Percentiles rank a stretch among this genome's conserved stretches.
phyloP scores from a whole-genome alignment of 768 basidiomycete species.

The Peribolospora baueri region DNA sequence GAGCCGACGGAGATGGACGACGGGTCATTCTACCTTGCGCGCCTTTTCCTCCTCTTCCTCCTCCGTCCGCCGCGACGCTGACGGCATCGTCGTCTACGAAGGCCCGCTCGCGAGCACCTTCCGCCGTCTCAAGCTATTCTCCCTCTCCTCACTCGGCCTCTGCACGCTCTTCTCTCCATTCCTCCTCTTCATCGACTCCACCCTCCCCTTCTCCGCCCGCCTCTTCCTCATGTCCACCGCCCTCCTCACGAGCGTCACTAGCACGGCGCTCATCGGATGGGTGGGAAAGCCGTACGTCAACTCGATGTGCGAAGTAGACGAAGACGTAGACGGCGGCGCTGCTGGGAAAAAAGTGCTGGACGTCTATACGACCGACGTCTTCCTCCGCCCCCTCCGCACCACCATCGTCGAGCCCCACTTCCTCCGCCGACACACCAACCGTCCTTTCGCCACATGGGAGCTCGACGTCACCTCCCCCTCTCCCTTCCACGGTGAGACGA shows the following conservation, averaged over 20 bases:
- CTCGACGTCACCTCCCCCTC: conserved; percentile 25
- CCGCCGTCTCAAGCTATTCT: conserved; percentile 56
- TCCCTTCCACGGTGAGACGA: conserved; percentile 1
- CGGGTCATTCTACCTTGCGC: too few relatives aligned
- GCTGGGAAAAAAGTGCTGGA: conserved; percentile 28
- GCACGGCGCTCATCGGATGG: conserved; percentile 47
- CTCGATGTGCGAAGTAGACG: conserved; percentile 30
- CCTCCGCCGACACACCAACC: conserved; percentile 32
- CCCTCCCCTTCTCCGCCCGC: conserved; percentile 44
- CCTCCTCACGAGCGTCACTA: conserved; percentile 43
- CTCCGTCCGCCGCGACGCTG: too few relatives aligned
- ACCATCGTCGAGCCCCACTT: conserved; percentile 53
- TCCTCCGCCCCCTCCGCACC: conserved; percentile 37
- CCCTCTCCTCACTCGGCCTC: conserved; percentile 47
- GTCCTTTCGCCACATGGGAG: conserved; percentile 62
- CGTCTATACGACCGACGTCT: conserved; percentile 41
- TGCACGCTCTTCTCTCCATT: conserved; percentile 48
- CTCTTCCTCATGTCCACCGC: conserved; percentile 43
- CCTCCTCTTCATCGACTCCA: conserved; percentile 56
- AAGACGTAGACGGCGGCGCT: conserved; percentile 24
- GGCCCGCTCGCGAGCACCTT: conserved; percentile 53
- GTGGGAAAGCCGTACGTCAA: conserved; percentile 52
- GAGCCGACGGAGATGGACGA: too few relatives aligned
- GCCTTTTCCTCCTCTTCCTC: too few relatives aligned
- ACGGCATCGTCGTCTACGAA: too few relatives aligned